A percentile compares a stretch with the other conserved stretches of the same genome.
Conservation (phyloP, 2,329 filamentous ascomycete species). For the Sporothrix euskadiensis region DNA sequence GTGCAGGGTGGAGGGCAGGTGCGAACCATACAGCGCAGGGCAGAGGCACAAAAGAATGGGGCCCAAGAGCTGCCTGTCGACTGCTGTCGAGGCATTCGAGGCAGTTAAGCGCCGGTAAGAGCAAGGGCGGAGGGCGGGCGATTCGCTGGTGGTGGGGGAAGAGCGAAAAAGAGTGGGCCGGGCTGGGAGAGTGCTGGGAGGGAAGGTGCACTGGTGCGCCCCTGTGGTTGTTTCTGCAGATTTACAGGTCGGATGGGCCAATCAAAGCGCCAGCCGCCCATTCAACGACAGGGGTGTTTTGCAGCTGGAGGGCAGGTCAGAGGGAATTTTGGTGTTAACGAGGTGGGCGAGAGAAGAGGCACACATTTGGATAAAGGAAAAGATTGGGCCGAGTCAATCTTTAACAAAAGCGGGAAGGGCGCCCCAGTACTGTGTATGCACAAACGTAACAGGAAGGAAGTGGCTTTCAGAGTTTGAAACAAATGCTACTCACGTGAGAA, state of each 20-base stretch:
- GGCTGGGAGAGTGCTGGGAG: neutral
- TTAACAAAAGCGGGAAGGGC: too few relatives aligned
- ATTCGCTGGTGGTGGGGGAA: constrained; percentile 18
- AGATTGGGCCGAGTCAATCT: too few relatives aligned
- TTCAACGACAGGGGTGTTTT: neutral
- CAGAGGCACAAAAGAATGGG: constrained; percentile 1
- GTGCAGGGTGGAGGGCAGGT: neutral
- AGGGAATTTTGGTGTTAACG: neutral
- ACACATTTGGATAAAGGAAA: neutral
- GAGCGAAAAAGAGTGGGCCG: neutral
- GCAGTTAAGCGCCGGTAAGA: constrained; percentile 22
- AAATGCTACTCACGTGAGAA: neutral
- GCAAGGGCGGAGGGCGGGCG: neutral
- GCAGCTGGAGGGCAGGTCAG: neutral
- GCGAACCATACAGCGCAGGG: constrained; percentile 1
- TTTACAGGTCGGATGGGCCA: constrained; percentile 2
- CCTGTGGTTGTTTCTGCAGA: constrained; percentile 2
- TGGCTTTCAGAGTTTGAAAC: neutral
- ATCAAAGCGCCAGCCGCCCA: constrained; percentile 8
- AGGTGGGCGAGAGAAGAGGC: neutral
- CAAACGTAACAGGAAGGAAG: neutral
- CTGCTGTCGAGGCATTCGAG: neutral
- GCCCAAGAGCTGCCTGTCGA: neutral
- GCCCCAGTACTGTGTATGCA: neutral
- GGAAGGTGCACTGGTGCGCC: constrained; percentile 1